Evolutionary conservation across 2,329 filamentous ascomycete species (phyloP), one percentile per base, ranked within the genome.

Genomic region (Hypoxylon sp.): DNA sequence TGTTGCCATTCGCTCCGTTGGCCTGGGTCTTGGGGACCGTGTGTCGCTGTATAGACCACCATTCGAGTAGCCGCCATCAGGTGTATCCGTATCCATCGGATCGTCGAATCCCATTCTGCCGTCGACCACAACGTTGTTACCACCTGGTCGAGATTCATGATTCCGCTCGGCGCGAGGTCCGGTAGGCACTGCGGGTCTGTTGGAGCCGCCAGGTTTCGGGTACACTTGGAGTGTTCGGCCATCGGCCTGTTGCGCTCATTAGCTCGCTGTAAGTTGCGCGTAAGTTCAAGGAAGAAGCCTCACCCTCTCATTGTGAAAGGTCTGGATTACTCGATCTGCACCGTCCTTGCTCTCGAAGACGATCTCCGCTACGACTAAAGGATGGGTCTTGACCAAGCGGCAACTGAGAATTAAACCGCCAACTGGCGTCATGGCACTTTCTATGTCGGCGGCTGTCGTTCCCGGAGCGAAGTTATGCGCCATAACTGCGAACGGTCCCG

Each of bases 401-500:
- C 92, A 95, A 74, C 86, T 88, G 24, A 86, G 76, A 74, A 94
- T 86, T 67, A 90, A 84, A 31, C 91, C 92, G 42, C 91, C 92
- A n/a, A 92, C 82, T 0, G 89, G 89, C n/a, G 86, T 87, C 88
- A 96, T 90, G 63, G 93, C 93, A 74, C 90, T 92, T 82, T 94
- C 92, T 66, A 96, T 93, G 76, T 96, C 93, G 31, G 91, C 92
- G 1, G 91, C 91, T 5, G 93, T 94, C 0, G 93, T 96, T 39
- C 93, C 93, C 1, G 88, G 88, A 11, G 92, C 93, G 77, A 96
- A 94, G 83, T 96, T 96, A 79, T 92, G 91, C 2, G 91, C 92
- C 77, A 93, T 87, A 24, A 96, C 87, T 17, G 88, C 86, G 74
- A 88, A 93, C 1, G 92, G 92, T 0, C 92, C 91, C 0, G 90